phyloP scores from a whole-genome alignment of 148 eudicot genomes.

The Rhododendron henanense region DNA sequence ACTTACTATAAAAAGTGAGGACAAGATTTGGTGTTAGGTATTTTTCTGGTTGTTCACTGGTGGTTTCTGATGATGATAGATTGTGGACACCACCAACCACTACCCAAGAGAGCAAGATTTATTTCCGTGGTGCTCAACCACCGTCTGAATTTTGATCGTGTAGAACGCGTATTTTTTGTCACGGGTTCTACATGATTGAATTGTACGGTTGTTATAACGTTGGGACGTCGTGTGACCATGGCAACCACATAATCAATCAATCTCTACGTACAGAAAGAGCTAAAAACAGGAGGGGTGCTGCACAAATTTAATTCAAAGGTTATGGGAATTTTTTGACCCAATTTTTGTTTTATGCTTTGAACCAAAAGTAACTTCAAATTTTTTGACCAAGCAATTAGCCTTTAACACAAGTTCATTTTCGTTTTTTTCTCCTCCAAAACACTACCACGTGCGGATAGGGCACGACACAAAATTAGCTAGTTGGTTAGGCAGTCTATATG shows the following conservation, averaged over 20 bases:
- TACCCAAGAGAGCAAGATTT: not conserved
- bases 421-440: too few species aligned
- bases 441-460: too few species aligned
- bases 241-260: too few species aligned
- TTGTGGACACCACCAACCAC: slow-evolving; percentile 7
- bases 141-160: too few species aligned
- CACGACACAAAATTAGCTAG: not conserved
- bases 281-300: too few species aligned
- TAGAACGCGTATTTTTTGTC: too few species aligned
- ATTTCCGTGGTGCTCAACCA: not conserved
- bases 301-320: not conserved
- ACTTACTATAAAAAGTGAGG: not conserved
- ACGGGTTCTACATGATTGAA: too few species aligned
- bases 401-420: not conserved
- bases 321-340: not conserved
- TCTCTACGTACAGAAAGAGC: too few species aligned
- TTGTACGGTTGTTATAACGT: too few species aligned
- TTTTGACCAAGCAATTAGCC: not conserved
- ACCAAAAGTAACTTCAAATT: not conserved
- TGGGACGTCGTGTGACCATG: too few species aligned
- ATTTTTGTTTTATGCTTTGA: not conserved
- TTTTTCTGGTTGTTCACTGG: slow-evolving; percentile 7
- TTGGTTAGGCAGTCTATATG: not conserved
- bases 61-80: not conserved
- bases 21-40: slow-evolving; percentile 11